A percentile compares a stretch with the other conserved stretches of the same genome.
Evolutionary conservation across 164 flowering plant genomes (phyloP).

Genomic region (Protea cynaroides): DNA sequence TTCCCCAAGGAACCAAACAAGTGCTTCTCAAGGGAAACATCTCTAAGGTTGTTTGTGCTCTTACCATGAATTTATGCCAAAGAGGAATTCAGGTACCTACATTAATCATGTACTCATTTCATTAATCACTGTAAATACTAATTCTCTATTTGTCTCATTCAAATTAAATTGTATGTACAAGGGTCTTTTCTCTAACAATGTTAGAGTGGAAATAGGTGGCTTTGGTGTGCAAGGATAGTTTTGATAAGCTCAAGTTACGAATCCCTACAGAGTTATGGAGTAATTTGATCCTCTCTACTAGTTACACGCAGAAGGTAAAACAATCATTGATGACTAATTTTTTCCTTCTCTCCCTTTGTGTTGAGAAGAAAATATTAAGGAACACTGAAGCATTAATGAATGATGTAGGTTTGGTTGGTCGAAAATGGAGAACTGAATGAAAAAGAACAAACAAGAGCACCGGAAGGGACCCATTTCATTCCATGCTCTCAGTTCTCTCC

Average conservation of each 20-base stretch:
- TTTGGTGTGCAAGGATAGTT: constrained; percentile 9
- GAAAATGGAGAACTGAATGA: constrained; percentile 35
- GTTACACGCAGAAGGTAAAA: too few relatives aligned
- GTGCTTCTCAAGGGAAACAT: constrained; percentile 44
- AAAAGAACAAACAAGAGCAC: constrained; percentile 33
- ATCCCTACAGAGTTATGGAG: constrained; percentile 2
- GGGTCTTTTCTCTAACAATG: background rate
- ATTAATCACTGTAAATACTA: background rate
- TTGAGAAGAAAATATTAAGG: too few relatives aligned
- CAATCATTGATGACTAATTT: too few relatives aligned
- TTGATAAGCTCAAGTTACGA: constrained; percentile 7
- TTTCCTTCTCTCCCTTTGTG: too few relatives aligned
- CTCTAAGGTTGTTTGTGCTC: constrained; percentile 33
- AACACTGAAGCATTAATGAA: too few relatives aligned
- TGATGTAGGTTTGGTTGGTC: constrained; percentile 44
- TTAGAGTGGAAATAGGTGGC: constrained; percentile 14
- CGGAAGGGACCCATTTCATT: constrained; percentile 44
- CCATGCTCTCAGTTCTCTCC: constrained; percentile 50
- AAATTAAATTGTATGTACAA: too few relatives aligned
- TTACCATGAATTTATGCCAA: constrained; percentile 36
- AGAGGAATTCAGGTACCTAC: constrained; percentile 38
- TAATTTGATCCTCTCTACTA: constrained; percentile 9
- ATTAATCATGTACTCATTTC: background rate
- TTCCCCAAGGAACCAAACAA: constrained; percentile 50
- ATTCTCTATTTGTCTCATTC: background rate